Evolutionary conservation across 331 rosid genomes (phyloP), one percentile per base, ranked within the genome.

Genomic region (Pyracantha coccinea): DNA sequence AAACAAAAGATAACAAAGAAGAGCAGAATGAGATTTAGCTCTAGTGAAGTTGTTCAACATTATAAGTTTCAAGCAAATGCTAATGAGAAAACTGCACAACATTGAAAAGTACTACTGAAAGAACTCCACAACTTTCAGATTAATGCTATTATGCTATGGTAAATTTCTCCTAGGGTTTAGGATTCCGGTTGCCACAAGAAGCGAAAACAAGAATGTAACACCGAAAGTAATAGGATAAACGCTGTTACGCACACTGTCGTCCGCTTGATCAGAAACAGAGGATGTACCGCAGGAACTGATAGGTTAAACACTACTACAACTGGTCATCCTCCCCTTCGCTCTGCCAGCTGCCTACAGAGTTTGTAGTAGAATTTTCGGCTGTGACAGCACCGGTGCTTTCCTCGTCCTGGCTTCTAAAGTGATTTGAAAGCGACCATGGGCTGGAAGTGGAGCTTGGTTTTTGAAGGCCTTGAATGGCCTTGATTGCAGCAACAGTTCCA

Each of bases 401-500:
- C 61, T 86, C 90, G 41, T 90, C 96, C 81, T 84, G 97, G 79
- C 59, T 81, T 81, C 82, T 80, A 21, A 77, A 73, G 50, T 86
- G 91, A 64, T 92, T 84, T 17, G 99, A 95, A 85, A 90, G 86
- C 0, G 97, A 95, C 82, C 90, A 88, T 1, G 93, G 96, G 70
- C 90, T 92, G 80, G 82, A 73, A 38, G 99, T 95, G 27, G 99
- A 95, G 80, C 98, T 92, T 69, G 89, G 94, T 60, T 84, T 92
- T 53, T 88, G 96, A 82, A 95, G 92, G 69, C 96, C 89, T 69
- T 68, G 75, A 70, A 95, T 92, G 71, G 99, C 99, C 67, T 58
- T 83, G 88, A 95, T 90, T 14, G 99, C 99, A 38, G 99, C 99
- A 72, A 84, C 89, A 20, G 92, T 95, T 66, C 98, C 83, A 25